A percentile compares a stretch with the other conserved stretches of the same genome.
These are phyloP conservation scores for Microcyclosporella mali DNA, from an alignment of 2,329 filamentous ascomycete genomes.

Conservation along the genomic window DNA sequence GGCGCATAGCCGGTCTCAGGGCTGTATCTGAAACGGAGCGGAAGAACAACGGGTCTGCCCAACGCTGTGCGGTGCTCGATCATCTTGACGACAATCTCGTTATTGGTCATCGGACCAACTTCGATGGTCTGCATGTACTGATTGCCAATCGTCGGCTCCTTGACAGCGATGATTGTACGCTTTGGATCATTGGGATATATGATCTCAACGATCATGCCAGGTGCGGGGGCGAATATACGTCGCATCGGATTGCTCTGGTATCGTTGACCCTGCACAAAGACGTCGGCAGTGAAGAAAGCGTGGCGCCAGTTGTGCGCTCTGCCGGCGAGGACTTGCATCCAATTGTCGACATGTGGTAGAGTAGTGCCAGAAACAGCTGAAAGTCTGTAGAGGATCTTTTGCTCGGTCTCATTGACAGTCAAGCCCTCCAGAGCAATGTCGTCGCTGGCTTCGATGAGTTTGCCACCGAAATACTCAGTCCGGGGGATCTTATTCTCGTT, in stretches of 20 bases:
- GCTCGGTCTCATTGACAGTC: constrained; percentile 68
- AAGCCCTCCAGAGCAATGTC: constrained; percentile 79
- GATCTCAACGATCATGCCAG: constrained; percentile 86
- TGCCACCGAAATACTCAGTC: constrained; percentile 93
- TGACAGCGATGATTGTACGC: constrained; percentile 79
- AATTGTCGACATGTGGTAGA: constrained; percentile 73
- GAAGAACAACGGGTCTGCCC: constrained; percentile 72
- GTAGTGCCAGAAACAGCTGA: constrained; percentile 66
- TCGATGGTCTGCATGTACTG: constrained; percentile 86
- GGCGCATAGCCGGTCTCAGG: constrained; percentile 96
- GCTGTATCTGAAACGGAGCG: constrained; percentile 85
- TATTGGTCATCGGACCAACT: constrained; percentile 66
- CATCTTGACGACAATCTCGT: constrained; percentile 80
- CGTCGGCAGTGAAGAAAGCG: constrained; percentile 86
- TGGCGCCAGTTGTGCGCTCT: constrained; percentile 85
- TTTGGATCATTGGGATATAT: constrained; percentile 70
- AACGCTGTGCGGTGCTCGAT: constrained; percentile 89
- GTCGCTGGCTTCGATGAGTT: constrained; percentile 64
- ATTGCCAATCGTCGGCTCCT: constrained; percentile 78
- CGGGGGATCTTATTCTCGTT: constrained; percentile 70
- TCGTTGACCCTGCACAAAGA: constrained; percentile 90
- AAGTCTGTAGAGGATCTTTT: constrained; percentile 79
- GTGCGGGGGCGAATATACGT: constrained; percentile 79
- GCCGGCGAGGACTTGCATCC: constrained; percentile 84
- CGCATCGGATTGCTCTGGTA: constrained; percentile 96